Evolutionary conservation across 176 grass and related monocot genomes (phyloP), one percentile per base, ranked within the genome.

Genomic region (Elymus sibiricus): DNA sequence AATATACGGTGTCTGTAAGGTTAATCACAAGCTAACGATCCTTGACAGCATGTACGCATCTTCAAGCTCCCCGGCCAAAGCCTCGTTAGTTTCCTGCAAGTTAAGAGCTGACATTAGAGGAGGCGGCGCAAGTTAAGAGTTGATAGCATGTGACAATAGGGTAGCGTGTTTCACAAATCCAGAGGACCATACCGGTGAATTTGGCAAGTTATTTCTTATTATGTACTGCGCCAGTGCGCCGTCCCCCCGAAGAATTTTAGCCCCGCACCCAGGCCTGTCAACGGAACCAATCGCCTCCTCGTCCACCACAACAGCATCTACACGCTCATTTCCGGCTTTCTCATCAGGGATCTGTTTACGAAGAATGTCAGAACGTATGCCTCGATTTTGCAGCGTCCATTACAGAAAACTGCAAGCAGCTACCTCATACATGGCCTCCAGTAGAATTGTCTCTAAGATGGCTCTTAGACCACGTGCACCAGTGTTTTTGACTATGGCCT

Each of bases 371-470:
- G 87, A 55, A 89, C 78, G 34, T 53, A 79, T 34, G 14, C 6
- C 17, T 43, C 35, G 84, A 49, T 16, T 19, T 56, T 79, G 32
- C 4, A 55, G 63, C n/a, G 56, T 27, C 64, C 49, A 38, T 28
- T 74, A 74, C 35, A 73, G 44, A 89, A 88, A 51, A 31, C 3
- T 61, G 53, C 49, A 39, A 87, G 35, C 83, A 55, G 25, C 65
- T 99, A 99, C 97, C 97, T 99, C 97, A 86, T 99, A 99, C 97
- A 99, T 99, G 65, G 97, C 88, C 66, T 99, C 97, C 85, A 94
- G 77, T 79, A 99, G 86, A 88, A 90, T 85, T 75, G 22, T 94
- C 92, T 99, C 97, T 71, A 99, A 91, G 79, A 96, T 94, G 77
- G 92, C 80, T 79, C 97, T 91, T 90, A 99, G 90, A 87, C 97